Base-by-base conservation (phyloP, 805 yeast genomes). In the Brettanomyces bruxellensis region DNA sequence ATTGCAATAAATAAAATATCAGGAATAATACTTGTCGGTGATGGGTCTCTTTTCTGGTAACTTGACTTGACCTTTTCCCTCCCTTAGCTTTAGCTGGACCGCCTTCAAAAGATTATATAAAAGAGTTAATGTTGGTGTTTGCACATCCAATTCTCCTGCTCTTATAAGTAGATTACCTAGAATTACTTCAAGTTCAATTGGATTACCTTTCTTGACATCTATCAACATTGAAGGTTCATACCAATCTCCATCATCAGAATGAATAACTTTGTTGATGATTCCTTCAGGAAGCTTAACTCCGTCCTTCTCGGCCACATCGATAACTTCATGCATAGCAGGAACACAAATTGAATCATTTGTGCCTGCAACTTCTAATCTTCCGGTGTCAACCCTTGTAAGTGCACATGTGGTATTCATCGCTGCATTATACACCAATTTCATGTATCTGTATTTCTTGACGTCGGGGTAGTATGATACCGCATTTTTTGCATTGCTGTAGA, bases 221-320 rank as follows among this genome's bases (percentile, higher is more conserved):
- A 82, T 83, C 50, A 75, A 65, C 91, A 84, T 84, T 4, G 89
- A 82, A 3, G 91, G 91, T 44, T 72, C 70, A 59, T 76, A 84
- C 64, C 72, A 76, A 34, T 66, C 69, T 9, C 78, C 78, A 47
- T 72, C 83, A 56, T 81, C 85, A 22, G 78, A 69, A 51, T 78
- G 79, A 35, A 78, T 59, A 69, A 79, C 75, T 41, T 56, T 50
- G 25, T 75, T 68, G 49, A 76, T 76, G 22, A 71, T 60, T n/a
- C 65, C 74, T 24, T 61, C 70, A 1, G 79, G 78, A 32, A 85
- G 56, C 3, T 67, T 69, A 35, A 75, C 72, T 0, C 86, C 86
- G 48, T 82, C 90, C 8, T 86, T 77, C 44, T 73, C 75, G 9
- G 95, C 95, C 48, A 84, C 73, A 3, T 70, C 14, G n/a, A 43